Conservation (phyloP, 371 early-diverging fungal genomes). For the Syncephalastrum sp. region DNA sequence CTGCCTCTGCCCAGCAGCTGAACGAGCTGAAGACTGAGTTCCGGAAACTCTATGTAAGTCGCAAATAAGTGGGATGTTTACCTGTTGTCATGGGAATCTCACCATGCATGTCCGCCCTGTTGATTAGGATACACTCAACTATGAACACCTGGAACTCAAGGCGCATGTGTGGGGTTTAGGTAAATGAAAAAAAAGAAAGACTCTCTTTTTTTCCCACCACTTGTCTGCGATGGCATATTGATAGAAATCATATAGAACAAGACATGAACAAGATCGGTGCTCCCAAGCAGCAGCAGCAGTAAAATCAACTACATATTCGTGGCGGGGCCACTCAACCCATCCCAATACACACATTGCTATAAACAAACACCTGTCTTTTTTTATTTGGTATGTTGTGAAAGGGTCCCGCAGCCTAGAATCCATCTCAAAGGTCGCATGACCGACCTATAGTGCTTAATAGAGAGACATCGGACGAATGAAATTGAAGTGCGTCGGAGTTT, state of each 20-base stretch:
- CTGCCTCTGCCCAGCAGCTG: constrained; percentile 70
- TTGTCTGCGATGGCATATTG: background rate
- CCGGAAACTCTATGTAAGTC: constrained; percentile 63
- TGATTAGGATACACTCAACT: constrained; percentile 61
- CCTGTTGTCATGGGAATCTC: background rate
- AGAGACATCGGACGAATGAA: no score
- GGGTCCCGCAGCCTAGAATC: no score
- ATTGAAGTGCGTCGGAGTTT: no score
- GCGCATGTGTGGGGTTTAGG: constrained; percentile 76
- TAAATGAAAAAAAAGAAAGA: constrained; percentile 5
- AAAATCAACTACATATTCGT: no score
- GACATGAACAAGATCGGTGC: constrained; percentile 19
- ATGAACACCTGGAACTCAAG: constrained; percentile 75
- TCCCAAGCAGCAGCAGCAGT: constrained; percentile 9
- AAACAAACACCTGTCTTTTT: no score
- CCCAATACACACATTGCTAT: no score
- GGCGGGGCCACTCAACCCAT: no score
- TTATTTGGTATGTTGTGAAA: no score
- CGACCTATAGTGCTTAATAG: no score
- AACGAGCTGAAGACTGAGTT: constrained; percentile 62
- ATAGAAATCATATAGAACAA: constrained; percentile 10
- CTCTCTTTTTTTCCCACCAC: background rate
- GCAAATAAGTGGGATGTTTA: background rate
- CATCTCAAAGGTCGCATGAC: no score
- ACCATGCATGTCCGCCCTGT: background rate